Conservation (phyloP, 2,329 filamentous ascomycete species). For the Penicillium sp. region DNA sequence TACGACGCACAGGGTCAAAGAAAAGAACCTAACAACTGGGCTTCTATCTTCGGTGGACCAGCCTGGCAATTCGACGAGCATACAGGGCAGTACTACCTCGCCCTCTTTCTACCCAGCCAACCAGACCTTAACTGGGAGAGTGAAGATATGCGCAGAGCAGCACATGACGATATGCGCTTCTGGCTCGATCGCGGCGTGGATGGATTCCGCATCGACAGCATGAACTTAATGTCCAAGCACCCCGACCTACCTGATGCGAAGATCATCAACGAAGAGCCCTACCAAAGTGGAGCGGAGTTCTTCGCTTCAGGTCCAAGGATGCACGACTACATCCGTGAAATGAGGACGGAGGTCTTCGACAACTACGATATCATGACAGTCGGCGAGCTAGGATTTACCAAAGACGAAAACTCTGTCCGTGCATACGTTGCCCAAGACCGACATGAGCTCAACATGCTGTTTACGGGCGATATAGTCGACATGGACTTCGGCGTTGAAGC, state of each 20-base stretch:
- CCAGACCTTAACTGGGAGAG: slow-evolving; percentile 81
- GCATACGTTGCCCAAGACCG: slow-evolving; percentile 40
- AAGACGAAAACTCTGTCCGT: slow-evolving; percentile 5
- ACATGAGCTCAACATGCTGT: slow-evolving; percentile 42
- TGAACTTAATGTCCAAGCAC: slow-evolving; percentile 66
- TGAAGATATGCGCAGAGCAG: slow-evolving; percentile 60
- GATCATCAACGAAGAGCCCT: slow-evolving; percentile 47
- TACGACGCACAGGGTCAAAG: slow-evolving; percentile 55
- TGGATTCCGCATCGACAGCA: slow-evolving; percentile 68
- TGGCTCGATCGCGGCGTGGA: slow-evolving; percentile 73
- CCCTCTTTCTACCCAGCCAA: slow-evolving; percentile 18
- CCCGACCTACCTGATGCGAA: slow-evolving; percentile 49
- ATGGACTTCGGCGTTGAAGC: slow-evolving; percentile 47
- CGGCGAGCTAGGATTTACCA: slow-evolving; percentile 6
- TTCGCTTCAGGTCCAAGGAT: slow-evolving; percentile 51
- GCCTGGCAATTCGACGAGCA: slow-evolving; percentile 60
- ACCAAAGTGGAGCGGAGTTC: slow-evolving; percentile 45
- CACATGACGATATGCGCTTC: slow-evolving; percentile 69
- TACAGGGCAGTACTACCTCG: slow-evolving; percentile 62
- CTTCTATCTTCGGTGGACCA: slow-evolving; percentile 52
- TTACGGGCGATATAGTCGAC: slow-evolving; percentile 31
- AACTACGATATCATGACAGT: slow-evolving; percentile 39
- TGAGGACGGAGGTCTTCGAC: slow-evolving; percentile 33
- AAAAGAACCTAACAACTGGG: slow-evolving; percentile 71
- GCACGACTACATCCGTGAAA: slow-evolving; percentile 40